Conservation (phyloP, 2,329 filamentous ascomycete species). For the Colletotrichum scovillei region DNA sequence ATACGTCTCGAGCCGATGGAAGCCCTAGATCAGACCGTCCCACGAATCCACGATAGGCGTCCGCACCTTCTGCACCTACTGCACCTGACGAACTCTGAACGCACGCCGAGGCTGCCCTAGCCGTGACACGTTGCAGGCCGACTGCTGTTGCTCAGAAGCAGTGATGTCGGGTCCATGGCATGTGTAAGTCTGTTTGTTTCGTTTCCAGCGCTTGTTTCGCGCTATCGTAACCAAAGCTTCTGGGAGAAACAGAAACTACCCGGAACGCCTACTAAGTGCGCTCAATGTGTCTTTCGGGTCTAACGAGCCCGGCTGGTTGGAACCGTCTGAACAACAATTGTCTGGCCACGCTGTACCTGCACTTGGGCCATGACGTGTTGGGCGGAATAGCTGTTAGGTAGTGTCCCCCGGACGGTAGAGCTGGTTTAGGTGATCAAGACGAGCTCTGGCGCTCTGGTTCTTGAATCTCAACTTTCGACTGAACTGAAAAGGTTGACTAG, state of each 20-base stretch:
- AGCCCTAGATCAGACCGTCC: slow-evolving; percentile 21
- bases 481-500: background rate
- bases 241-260: background rate
- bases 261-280: slow-evolving; percentile 13
- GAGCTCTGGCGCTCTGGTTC: background rate
- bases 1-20: slow-evolving; percentile 27
- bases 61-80: slow-evolving; percentile 3
- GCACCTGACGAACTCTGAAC: background rate
- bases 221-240: background rate
- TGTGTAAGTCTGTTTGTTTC: slow-evolving; percentile 24
- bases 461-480: background rate
- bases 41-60: slow-evolving; percentile 11
- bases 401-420: background rate
- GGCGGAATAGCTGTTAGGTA: slow-evolving; percentile 3
- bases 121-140: slow-evolving; percentile 23
- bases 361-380: slow-evolving; percentile 8
- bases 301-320: background rate
- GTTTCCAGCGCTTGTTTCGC: slow-evolving; percentile 30
- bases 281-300: background rate
- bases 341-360: slow-evolving; percentile 11
- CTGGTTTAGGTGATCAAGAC: background rate
- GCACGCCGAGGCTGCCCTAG: background rate
- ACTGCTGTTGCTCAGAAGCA: background rate
- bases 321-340: background rate
- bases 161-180: slow-evolving; percentile 5